Base-by-base conservation (phyloP, 768 basidiomycete species). In the Paxillus ammoniavirescens region DNA sequence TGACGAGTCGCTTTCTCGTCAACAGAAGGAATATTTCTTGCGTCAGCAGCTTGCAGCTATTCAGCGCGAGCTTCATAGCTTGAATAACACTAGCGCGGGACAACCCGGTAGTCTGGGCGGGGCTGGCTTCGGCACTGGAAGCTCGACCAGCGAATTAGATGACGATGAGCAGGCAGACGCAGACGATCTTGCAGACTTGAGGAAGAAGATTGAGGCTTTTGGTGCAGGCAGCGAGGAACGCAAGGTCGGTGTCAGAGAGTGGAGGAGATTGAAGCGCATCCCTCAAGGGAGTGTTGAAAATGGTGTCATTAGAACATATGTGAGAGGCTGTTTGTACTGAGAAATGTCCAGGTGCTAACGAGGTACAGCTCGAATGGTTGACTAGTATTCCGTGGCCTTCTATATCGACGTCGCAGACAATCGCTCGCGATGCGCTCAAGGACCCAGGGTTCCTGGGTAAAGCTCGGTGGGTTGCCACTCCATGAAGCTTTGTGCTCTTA, bases 241-340 rank as follows among this genome's bases (percentile, higher is more conserved):
- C 40, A 90, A 87, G 67, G 86, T 89, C 68, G 89, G 87, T 21
- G 80, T 87, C 0, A 72, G 91, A 33, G 95, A 98, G 66, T 91
- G 90, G 82, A 82, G 84, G 61, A 74, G 95, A 41, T 72, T 97
- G 31, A 88, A 86, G 68, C 82, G 92, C 17, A 95, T 92, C n/a
- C 92, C 93, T 0, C 83, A 86, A 33, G 91, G 92, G 15, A 91
- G 90, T 48, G 91, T 93, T 2, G 95, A 97, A 74, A 84, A 91
- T 64, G 91, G 93, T 4, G 93, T 96, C 35, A 86, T 94, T 47
- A 77, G 91, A 45, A 87, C 77, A 65, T 93, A 89, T 66, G 91
- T 91, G 63, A 61, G 86, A 75, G 7, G 44, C 7, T 10, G 2
- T 21, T 26, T 41, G 21, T 57, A 38, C 42, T 36, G 30, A 5